Percentiles rank a stretch among this genome's conserved stretches.
These are phyloP conservation scores for Skeletonema costatum DNA, from an alignment of 108 stramenopile genomes.

Conservation along the genomic window DNA sequence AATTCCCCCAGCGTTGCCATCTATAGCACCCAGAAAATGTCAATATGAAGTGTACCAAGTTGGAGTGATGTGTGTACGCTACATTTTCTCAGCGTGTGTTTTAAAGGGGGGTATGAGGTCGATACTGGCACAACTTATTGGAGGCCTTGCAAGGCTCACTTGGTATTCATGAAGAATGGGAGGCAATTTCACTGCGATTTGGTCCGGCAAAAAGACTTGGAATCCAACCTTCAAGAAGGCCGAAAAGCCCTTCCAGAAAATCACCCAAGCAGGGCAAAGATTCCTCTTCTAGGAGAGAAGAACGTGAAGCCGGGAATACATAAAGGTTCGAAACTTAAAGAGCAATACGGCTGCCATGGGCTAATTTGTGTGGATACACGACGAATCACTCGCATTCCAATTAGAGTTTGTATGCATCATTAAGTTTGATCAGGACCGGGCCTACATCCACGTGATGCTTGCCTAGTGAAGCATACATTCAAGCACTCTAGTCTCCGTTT, in stretches of 20 bases:
- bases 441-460: constrained; percentile 38
- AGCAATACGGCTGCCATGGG: constrained; percentile 65
- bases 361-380: constrained; percentile 70
- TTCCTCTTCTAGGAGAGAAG: constrained; percentile 41
- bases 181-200: constrained; percentile 37
- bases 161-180: constrained; percentile 42
- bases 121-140: constrained; percentile 50
- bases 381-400: constrained; percentile 57
- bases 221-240: constrained; percentile 57
- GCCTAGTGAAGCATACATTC: constrained; percentile 39
- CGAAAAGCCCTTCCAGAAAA: constrained; percentile 33
- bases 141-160: constrained; percentile 51
- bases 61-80: constrained; percentile 40
- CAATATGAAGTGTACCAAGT: constrained; percentile 20
- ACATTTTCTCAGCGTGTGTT: constrained; percentile 30
- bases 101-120: constrained; percentile 29
- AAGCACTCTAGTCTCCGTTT: constrained; percentile 41
- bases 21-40: neutral
- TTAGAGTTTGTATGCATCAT: constrained; percentile 42
- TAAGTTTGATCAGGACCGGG: constrained; percentile 14
- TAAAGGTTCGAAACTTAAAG: constrained; percentile 40
- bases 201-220: constrained; percentile 61
- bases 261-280: constrained; percentile 36
- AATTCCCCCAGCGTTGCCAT: neutral
- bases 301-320: constrained; percentile 43